Percentiles rank a stretch among this genome's conserved stretches.
phyloP scores from a whole-genome alignment of 495 filamentous ascomycete species.

The Annulohypoxylon bovei region DNA sequence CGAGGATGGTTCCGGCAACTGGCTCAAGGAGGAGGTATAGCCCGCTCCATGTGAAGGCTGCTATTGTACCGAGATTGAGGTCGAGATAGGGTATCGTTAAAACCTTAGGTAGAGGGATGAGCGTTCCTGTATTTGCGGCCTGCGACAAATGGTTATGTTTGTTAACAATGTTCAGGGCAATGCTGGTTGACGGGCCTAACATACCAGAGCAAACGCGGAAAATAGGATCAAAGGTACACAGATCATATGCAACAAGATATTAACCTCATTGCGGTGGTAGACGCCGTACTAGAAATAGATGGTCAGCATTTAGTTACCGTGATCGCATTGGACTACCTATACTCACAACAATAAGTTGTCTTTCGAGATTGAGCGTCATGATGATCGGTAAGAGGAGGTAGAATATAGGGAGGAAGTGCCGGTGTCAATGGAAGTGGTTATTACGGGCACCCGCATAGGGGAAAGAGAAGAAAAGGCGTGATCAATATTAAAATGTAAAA shows the following conservation, averaged over 20 bases:
- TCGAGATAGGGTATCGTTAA: constrained; percentile 79
- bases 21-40: constrained; percentile 95
- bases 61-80: constrained; percentile 81
- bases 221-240: constrained; percentile 89
- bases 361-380: constrained; percentile 60
- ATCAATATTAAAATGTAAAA: neutral
- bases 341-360: constrained; percentile 60
- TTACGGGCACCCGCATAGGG: neutral
- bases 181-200: constrained; percentile 18
- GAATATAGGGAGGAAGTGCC: neutral
- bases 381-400: neutral
- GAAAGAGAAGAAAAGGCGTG: neutral
- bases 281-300: constrained; percentile 78
- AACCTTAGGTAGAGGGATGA: constrained; percentile 75
- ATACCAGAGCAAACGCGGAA: constrained; percentile 81
- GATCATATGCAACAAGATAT: constrained; percentile 87
- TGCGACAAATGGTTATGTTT: constrained; percentile 48
- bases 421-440: neutral
- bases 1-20: constrained; percentile 79
- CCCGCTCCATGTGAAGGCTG: constrained; percentile 71
- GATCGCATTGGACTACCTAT: neutral
- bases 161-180: constrained; percentile 11
- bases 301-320: constrained; percentile 11
- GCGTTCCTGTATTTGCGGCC: constrained; percentile 78
- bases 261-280: constrained; percentile 91